phyloP scores from a whole-genome alignment of 2,329 filamentous ascomycete genomes.

The Colletotrichum eremochloae region DNA sequence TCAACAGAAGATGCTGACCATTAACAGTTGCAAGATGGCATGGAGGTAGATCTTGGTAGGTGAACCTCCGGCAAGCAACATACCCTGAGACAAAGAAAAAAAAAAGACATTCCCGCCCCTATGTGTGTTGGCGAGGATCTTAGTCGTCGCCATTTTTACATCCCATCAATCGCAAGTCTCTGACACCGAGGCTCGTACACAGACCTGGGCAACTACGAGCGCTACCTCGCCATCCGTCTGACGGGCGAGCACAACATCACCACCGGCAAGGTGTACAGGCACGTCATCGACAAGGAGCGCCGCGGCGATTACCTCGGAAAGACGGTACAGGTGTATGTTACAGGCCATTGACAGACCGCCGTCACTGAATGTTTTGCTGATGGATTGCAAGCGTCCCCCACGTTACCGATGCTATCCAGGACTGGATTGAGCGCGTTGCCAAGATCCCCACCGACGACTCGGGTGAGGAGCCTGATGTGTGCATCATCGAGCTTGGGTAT shows the following conservation, averaged over 20 bases:
- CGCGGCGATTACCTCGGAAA: slow-evolving; percentile 85
- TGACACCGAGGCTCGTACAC: slow-evolving; percentile 34
- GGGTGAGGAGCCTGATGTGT: slow-evolving; percentile 86
- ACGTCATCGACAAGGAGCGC: slow-evolving; percentile 81
- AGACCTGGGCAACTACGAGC: slow-evolving; percentile 70
- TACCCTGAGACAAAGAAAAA: not conserved
- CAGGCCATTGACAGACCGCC: not conserved
- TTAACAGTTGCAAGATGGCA: slow-evolving; percentile 40
- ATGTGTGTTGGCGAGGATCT: not conserved
- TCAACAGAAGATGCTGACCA: slow-evolving; percentile 25
- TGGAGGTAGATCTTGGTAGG: slow-evolving; percentile 43
- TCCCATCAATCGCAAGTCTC: slow-evolving; percentile 31
- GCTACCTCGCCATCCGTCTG: slow-evolving; percentile 84
- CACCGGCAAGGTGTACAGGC: slow-evolving; percentile 94
- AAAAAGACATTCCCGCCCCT: not conserved
- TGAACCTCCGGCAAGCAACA: slow-evolving; percentile 25
- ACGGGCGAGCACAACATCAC: slow-evolving; percentile 95
- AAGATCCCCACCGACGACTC: slow-evolving; percentile 89
- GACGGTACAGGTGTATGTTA: slow-evolving; percentile 79
- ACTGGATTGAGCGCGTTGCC: slow-evolving; percentile 91
- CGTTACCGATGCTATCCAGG: slow-evolving; percentile 90
- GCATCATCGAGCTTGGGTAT: slow-evolving; percentile 74
- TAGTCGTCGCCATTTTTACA: not conserved
- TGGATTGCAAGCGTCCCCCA: slow-evolving; percentile 75
- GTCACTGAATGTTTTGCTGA: not conserved